Conservation (phyloP, 169 alveolate genomes). For the Plasmodium knowlesi region DNA sequence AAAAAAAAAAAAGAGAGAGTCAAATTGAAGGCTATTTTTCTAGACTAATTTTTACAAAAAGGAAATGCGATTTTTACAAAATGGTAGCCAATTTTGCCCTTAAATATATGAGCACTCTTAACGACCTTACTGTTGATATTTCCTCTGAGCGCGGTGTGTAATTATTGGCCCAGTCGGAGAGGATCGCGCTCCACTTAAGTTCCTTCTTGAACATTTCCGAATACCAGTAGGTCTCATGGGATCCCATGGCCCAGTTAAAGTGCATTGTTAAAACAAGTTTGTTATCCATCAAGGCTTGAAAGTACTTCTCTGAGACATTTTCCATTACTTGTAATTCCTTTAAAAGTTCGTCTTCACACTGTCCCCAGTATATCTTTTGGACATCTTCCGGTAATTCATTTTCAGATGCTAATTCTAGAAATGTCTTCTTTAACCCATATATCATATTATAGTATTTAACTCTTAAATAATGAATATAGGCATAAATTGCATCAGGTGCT, state of each 20-base stretch:
- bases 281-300: not conserved
- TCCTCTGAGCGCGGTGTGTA: not conserved
- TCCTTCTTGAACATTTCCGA: not conserved
- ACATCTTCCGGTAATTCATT: not conserved
- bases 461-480: not conserved
- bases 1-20: not conserved
- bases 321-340: not conserved
- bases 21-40: not conserved
- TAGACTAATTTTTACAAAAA: not conserved
- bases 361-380: not conserved
- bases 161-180: not conserved
- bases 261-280: not conserved
- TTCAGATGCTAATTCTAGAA: not conserved
- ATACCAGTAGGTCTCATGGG: not conserved
- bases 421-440: not conserved
- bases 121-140: not conserved
- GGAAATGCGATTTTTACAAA: not conserved
- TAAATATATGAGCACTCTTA: not conserved
- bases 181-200: not conserved
- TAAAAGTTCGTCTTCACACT: not conserved
- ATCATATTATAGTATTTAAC: not conserved
- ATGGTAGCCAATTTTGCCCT: not conserved
- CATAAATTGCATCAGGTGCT: not conserved
- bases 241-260: not conserved
- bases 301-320: not conserved